Conservation (phyloP, 305 asterid genomes). For the Plantago coronopus region DNA sequence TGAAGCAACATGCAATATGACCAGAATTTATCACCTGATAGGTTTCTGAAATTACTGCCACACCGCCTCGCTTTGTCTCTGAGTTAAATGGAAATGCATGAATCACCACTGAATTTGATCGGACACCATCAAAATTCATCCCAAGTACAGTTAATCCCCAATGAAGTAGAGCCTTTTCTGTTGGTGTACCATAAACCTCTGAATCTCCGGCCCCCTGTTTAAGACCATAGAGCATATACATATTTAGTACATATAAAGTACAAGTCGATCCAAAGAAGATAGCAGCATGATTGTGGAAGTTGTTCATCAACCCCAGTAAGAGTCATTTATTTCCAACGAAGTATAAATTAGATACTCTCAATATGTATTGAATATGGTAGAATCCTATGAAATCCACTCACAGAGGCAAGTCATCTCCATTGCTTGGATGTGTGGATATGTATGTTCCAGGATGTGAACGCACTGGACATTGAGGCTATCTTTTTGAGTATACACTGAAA, state of each 20-base stretch:
- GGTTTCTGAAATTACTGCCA: constrained; percentile 44
- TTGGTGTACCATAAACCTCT: constrained; percentile 92
- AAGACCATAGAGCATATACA: constrained; percentile 17
- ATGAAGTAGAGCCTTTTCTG: constrained; percentile 91
- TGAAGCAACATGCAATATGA: constrained; percentile 10
- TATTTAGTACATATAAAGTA: background rate
- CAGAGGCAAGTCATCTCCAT: too few relatives aligned
- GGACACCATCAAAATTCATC: constrained; percentile 63
- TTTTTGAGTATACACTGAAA: too few relatives aligned
- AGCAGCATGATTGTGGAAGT: background rate
- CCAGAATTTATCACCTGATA: constrained; percentile 11
- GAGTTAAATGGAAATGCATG: constrained; percentile 94
- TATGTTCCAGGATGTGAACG: too few relatives aligned
- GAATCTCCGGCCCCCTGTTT: constrained; percentile 65
- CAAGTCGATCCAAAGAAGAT: background rate
- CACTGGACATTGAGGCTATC: too few relatives aligned
- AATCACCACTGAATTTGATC: constrained; percentile 54
- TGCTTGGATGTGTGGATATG: too few relatives aligned
- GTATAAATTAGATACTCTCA: too few relatives aligned
- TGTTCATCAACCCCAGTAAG: too few relatives aligned
- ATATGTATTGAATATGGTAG: too few relatives aligned
- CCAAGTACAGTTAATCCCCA: constrained; percentile 94
- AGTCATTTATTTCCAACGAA: too few relatives aligned
- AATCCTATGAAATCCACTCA: too few relatives aligned
- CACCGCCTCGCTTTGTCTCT: constrained; percentile 89